Evolutionary conservation across 1,284 basidiomycete genomes (phyloP), one percentile per base, ranked within the genome.

Genomic region (Tilletia horrida): DNA sequence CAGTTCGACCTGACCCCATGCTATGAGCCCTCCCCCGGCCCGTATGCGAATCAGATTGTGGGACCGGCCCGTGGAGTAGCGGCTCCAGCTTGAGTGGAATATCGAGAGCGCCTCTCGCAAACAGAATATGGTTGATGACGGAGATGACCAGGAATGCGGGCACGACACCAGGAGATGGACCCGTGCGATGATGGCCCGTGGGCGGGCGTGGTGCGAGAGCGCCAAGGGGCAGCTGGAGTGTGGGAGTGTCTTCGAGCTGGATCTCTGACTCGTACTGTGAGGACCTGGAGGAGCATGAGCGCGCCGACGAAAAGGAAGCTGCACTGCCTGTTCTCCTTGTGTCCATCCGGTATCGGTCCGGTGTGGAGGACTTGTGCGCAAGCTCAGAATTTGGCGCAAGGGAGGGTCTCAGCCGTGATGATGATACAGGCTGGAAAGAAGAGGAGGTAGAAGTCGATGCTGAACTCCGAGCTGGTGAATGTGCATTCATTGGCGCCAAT

Each of bases 71-170:
- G 11, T 13, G 27, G 3, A 52, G 50, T 27, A 52, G 6, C n/a
- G 50, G 50, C 23, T 52, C 50, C n/a, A 52, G 23, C 11, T 27
- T 52, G 50, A 52, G 50, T 13, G 50, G 50, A n/a, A 52, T 27
- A 25, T 52, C 50, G 6, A 52, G 50, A 2, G 50, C 50, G 21
- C 50, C 50, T 27, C 50, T 23, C 14, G 50, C 21, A 21, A 52
- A 52, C 11, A 52, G 50, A 21, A 52, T 52, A 21, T 52, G 50
- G 50, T 52, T 52, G 23, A 52, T 52, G 23, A 52, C 50, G 27
- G 50, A 52, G 23, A 52, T 52, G 50, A 52, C 50, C 6, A 52
- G 50, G 50, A 25, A 52, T 7, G 50, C 50, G 13, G 50, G 50
- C 25, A 27, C 27, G n/a, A 52, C 50, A 27, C 50, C 50, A 21